A percentile compares a stretch with the other conserved stretches of the same genome.
These are phyloP conservation scores for Microbotryum intermedium DNA, from an alignment of 1,284 basidiomycete genomes.

Conservation along the genomic window DNA sequence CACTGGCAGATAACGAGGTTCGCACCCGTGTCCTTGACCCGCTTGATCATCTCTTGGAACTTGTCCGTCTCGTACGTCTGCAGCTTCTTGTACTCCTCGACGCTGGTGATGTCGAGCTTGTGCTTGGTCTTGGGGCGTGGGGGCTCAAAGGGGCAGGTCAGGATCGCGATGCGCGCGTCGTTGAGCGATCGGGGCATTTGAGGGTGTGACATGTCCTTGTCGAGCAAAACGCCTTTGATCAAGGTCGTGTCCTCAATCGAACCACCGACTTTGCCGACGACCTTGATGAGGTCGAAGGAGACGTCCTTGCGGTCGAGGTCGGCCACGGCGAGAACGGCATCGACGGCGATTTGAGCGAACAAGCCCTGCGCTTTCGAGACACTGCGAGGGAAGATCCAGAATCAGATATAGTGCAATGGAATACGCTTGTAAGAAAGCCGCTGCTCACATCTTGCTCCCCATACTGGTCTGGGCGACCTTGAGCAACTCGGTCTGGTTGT, in stretches of 20 bases:
- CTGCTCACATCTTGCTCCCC: slow-evolving; percentile 82
- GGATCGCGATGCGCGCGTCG: slow-evolving; percentile 88
- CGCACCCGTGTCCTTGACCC: slow-evolving; percentile 94
- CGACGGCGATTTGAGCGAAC: slow-evolving; percentile 95
- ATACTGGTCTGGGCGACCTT: slow-evolving; percentile 94
- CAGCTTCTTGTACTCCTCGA: slow-evolving; percentile 96
- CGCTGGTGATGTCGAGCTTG: slow-evolving; percentile 92
- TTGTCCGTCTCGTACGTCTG: slow-evolving; percentile 92
- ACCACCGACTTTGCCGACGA: slow-evolving; percentile 96
- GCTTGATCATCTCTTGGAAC: slow-evolving; percentile 93
- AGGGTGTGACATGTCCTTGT: slow-evolving; percentile 99
- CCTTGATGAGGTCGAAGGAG: slow-evolving; percentile 97
- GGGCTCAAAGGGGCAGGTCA: slow-evolving; percentile 98
- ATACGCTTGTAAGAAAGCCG: background rate
- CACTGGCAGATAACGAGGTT: slow-evolving; percentile 99
- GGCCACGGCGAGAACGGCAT: slow-evolving; percentile 89
- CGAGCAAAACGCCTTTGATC: slow-evolving; percentile 91
- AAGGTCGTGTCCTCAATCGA: slow-evolving; percentile 87
- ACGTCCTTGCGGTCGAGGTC: slow-evolving; percentile 92
- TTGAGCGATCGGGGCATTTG: slow-evolving; percentile 87
- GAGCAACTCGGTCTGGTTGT: slow-evolving; percentile 59
- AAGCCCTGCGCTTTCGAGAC: slow-evolving; percentile 93
- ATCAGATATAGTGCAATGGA: background rate
- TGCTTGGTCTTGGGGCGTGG: slow-evolving; percentile 99
- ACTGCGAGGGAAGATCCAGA: slow-evolving; percentile 44